A percentile compares a stretch with the other conserved stretches of the same genome.
Conservation (phyloP, 805 yeast genomes). For the Lipomyces starkeyi region DNA sequence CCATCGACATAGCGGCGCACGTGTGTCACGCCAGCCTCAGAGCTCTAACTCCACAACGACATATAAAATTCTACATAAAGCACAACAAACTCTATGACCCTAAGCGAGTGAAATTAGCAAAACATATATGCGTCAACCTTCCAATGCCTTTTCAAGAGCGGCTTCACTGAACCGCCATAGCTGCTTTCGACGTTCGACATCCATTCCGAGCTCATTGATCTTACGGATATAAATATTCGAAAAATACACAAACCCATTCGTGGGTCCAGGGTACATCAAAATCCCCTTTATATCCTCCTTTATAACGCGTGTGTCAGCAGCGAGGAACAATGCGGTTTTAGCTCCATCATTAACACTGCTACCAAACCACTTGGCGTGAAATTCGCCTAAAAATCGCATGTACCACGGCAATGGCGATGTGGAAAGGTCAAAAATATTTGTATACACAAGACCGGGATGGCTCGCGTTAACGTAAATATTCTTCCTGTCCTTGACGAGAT, state of each 20-base stretch:
- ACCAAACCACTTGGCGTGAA: constrained; percentile 23
- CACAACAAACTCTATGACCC: too few species aligned
- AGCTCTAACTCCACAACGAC: not conserved
- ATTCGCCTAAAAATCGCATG: constrained; percentile 17
- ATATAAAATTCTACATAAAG: too few species aligned
- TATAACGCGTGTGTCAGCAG: constrained; percentile 23
- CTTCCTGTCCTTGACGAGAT: constrained; percentile 9
- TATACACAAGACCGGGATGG: constrained; percentile 35
- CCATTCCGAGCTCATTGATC: constrained; percentile 20
- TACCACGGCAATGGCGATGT: constrained; percentile 27
- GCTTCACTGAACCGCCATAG: constrained; percentile 34
- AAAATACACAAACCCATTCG: constrained; percentile 23
- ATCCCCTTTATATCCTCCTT: constrained; percentile 15
- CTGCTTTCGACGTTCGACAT: constrained; percentile 18
- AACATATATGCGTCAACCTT: not conserved
- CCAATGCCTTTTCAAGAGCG: constrained; percentile 26
- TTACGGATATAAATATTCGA: constrained; percentile 21
- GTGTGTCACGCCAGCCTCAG: not conserved
- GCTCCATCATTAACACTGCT: constrained; percentile 33
- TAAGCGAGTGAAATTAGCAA: too few species aligned
- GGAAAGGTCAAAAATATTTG: constrained; percentile 27
- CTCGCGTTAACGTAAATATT: constrained; percentile 35
- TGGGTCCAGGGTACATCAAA: constrained; percentile 24
- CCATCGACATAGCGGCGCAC: not conserved
- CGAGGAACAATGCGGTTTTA: constrained; percentile 29